Percentiles rank a stretch among this genome's conserved stretches.
Conservation (phyloP, 768 basidiomycete genomes). For the Phaeotremella skinneri region DNA sequence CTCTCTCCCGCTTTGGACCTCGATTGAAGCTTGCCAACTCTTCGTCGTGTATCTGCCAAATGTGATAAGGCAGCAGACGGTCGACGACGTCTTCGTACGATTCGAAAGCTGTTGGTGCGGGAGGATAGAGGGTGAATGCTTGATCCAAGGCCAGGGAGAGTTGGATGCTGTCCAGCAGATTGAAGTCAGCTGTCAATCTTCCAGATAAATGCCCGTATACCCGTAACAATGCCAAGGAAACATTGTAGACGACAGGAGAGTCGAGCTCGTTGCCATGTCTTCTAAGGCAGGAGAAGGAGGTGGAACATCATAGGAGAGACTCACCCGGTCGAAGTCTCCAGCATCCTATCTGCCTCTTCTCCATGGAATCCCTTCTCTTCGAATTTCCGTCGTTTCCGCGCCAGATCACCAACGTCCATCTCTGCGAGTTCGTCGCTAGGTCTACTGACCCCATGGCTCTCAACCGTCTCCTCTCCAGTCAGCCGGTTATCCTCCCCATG, state of each 20-base stretch:
- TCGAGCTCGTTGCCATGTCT: background rate
- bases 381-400: slow-evolving; percentile 18
- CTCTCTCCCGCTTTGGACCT: slow-evolving; percentile 4
- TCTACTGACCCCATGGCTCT: too few species aligned
- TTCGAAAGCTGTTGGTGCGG: slow-evolving; percentile 14
- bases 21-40: slow-evolving; percentile 19
- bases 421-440: too few species aligned
- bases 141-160: slow-evolving; percentile 26
- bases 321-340: slow-evolving; percentile 20
- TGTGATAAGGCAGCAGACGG: slow-evolving; percentile 34
- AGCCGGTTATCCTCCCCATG: background rate
- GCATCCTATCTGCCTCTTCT: slow-evolving; percentile 10
- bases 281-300: background rate
- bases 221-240: too few species aligned
- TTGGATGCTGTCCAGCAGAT: slow-evolving; percentile 3
- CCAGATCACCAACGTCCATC: background rate
- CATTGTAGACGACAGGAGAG: too few species aligned
- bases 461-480: too few species aligned
- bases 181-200: slow-evolving; percentile 2
- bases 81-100: slow-evolving; percentile 35
- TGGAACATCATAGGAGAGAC: background rate
- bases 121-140: slow-evolving; percentile 20
- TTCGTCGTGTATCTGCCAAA: slow-evolving; percentile 42
- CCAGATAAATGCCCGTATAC: background rate
- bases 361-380: slow-evolving; percentile 9